Conservation (phyloP, 371 early-diverging fungal genomes). For the Sporodiniella umbellata region DNA sequence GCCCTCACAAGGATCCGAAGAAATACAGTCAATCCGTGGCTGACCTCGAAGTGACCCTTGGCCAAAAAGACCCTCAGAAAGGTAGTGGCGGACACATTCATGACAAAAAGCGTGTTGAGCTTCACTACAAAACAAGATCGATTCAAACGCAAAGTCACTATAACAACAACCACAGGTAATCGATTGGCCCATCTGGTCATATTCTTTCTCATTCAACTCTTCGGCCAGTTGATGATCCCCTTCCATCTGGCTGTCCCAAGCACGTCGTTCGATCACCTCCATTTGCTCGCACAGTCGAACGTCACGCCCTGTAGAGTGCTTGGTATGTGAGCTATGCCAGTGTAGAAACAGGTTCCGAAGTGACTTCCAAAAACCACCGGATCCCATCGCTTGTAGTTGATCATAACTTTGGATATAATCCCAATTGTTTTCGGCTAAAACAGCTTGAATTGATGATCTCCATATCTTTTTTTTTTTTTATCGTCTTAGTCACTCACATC, state of each 20-base stretch:
- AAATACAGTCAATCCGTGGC: conserved; percentile 35
- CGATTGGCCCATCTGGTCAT: conserved; percentile 27
- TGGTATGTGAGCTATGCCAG: conserved; percentile 15
- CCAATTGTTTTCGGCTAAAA: conserved; percentile 56
- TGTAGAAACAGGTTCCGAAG: conserved; percentile 34
- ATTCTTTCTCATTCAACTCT: conserved; percentile 39
- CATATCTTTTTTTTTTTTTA: conserved; percentile 26
- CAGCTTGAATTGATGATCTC: conserved; percentile 54
- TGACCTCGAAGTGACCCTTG: conserved; percentile 52
- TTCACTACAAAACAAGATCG: conserved; percentile 45
- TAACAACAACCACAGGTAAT: conserved; percentile 61
- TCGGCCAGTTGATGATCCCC: conserved; percentile 32
- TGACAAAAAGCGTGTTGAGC: conserved; percentile 55
- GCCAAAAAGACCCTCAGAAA: conserved; percentile 56
- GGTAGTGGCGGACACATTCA: conserved; percentile 37
- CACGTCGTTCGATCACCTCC: conserved; percentile 13
- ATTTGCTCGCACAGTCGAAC: conserved; percentile 29
- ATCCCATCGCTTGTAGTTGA: conserved; percentile 37
- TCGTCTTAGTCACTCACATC: neutral
- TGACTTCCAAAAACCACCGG: conserved; percentile 40
- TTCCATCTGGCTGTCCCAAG: conserved; percentile 13
- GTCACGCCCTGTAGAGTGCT: neutral
- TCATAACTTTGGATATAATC: conserved; percentile 43
- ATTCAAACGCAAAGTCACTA: conserved; percentile 51
- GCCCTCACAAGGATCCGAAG: conserved; percentile 30